Conservation (phyloP, 345 rosid species). For the Eucalyptus tenuipes region DNA sequence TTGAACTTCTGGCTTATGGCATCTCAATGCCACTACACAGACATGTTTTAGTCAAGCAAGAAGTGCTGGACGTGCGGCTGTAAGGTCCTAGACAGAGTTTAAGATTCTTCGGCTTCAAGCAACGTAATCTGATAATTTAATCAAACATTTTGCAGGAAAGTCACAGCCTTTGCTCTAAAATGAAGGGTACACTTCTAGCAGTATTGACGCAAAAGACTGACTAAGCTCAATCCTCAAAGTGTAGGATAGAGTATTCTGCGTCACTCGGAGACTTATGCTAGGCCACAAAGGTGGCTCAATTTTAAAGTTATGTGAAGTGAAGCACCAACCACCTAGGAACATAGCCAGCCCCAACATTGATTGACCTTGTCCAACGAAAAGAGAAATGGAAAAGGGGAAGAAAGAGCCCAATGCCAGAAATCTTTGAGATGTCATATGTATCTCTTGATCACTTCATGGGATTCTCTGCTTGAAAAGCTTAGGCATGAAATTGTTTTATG, state of each 20-base stretch:
- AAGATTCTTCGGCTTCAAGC: not conserved
- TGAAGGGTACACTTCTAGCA: not conserved
- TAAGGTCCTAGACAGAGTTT: not conserved
- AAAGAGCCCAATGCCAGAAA: not conserved
- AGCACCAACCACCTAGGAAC: not conserved
- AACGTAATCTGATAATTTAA: not conserved
- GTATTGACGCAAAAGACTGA: not conserved
- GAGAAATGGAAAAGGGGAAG: not conserved
- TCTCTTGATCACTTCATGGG: not conserved
- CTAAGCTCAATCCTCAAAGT: not conserved
- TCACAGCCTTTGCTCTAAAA: not conserved
- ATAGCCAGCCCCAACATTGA: not conserved
- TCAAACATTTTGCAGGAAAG: not conserved
- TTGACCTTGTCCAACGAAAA: not conserved
- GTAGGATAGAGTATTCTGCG: not conserved
- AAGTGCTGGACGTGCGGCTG: not conserved
- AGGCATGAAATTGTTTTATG: not conserved
- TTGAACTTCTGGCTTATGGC: not conserved
- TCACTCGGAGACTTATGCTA: not conserved
- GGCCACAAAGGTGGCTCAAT: not conserved
- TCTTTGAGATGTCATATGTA: not conserved
- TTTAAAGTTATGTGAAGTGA: not conserved
- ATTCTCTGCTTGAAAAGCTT: not conserved
- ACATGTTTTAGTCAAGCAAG: not conserved
- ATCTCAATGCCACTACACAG: not conserved